Base-by-base conservation (phyloP, 805 yeast species). In the Candida endomychidarum region DNA sequence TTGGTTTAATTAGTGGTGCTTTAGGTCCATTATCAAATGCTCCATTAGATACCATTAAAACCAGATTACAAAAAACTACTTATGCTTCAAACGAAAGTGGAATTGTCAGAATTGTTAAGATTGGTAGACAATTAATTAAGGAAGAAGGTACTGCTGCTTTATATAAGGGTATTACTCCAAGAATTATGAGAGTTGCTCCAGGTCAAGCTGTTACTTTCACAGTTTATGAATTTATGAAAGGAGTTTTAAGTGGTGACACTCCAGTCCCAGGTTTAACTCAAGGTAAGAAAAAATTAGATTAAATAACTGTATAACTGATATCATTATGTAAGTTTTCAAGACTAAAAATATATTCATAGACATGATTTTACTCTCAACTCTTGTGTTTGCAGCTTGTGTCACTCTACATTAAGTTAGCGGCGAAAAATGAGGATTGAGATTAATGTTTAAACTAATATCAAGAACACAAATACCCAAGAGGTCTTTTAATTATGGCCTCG, bases 161-260 rank as follows among this genome's bases (percentile, higher is more conserved):
- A 37, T 60, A 60, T 46, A 60, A 60, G 41, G 99, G 99, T 70
- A 91, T 91, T 60, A 89, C 97, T 17, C 99, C 99, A 53, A 83
- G 99, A 72, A 91, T 91, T 53, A 90, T 91, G 95, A 84, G 99
- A 70, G 99, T 91, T 38, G 99, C 99, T 9, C 97, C 99, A 17
- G 99, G 99, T 47, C 99, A 91, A 70, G 97, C 98, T 41, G 98
- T 91, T 42, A 93, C 97, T 12, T 91, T 91, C 70, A 93, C 98
- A 6, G 96, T 93, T 31, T 91, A 91, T 65, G 99, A 91, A 70
- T 83, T 74, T 58, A 85, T 88, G 60, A 84, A 89, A 64, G 78
- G 74, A 16, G 69, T 73, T 36, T 74, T 90, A 60, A 58, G 43
- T 27, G 70, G 71, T 37, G 61, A 57, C 37, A 45, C 54, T 21